phyloP scores from a whole-genome alignment of 2,329 filamentous ascomycete species.

The Botrytis byssoidea region DNA sequence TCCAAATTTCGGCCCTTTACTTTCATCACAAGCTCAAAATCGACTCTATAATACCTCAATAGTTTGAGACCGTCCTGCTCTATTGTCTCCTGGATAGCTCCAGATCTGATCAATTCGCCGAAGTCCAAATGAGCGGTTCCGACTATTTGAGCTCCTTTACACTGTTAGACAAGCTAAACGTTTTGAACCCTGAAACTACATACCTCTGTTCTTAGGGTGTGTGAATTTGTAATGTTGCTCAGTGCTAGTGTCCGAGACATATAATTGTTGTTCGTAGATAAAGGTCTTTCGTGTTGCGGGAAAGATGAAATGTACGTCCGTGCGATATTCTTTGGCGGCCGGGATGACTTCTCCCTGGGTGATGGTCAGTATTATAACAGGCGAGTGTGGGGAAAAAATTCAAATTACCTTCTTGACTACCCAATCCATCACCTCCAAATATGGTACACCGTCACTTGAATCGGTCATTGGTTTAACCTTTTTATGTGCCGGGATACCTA shows the following conservation, averaged over 20 bases:
- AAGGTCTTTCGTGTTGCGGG: not conserved
- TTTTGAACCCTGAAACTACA: not conserved
- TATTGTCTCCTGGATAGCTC: not conserved
- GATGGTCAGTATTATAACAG: not conserved
- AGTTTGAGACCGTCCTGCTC: not conserved
- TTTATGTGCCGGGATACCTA: not conserved
- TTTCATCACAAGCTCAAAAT: slow-evolving; percentile 9
- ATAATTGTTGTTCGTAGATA: slow-evolving; percentile 5
- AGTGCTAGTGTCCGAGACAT: slow-evolving; percentile 9
- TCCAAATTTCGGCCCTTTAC: not conserved
- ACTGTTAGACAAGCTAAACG: not conserved
- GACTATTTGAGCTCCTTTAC: not conserved
- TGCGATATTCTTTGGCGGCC: slow-evolving; percentile 6
- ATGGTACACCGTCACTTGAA: not conserved
- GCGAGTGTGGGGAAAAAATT: not conserved
- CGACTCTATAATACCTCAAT: not conserved
- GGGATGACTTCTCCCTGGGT: slow-evolving; percentile 3
- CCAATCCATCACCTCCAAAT: slow-evolving; percentile 7
- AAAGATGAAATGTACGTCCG: not conserved
- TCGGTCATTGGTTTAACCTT: not conserved
- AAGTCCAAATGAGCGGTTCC: not conserved
- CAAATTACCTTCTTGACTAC: slow-evolving; percentile 6
- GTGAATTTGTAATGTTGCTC: slow-evolving; percentile 1
- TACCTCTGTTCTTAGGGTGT: slow-evolving; percentile 14
- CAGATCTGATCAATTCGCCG: not conserved